Evolutionary conservation across 2,329 filamentous ascomycete species (phyloP).

Genomic region (Hirsutella rhossiliensis): DNA sequence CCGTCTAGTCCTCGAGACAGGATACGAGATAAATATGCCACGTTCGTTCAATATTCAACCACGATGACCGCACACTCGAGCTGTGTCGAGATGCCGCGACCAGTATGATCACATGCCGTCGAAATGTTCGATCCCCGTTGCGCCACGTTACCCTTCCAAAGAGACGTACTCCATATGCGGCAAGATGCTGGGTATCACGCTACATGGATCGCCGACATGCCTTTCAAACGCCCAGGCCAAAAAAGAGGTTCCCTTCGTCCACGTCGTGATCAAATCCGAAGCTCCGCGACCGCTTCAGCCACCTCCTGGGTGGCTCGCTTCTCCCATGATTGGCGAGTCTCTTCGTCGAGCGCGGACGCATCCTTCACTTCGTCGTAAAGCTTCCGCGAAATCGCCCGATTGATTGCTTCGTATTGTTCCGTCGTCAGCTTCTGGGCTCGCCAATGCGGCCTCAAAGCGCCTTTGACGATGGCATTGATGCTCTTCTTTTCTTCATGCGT

Average conservation of each 20-base stretch:
- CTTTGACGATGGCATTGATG: slow-evolving; percentile 79
- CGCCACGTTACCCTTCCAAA: slow-evolving; percentile 5
- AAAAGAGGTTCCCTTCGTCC: slow-evolving; percentile 10
- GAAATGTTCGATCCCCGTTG: slow-evolving; percentile 5
- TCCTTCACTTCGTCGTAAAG: slow-evolving; percentile 62
- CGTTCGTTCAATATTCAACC: slow-evolving; percentile 5
- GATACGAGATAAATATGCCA: neutral
- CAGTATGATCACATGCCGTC: slow-evolving; percentile 1
- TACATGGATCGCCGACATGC: slow-evolving; percentile 15
- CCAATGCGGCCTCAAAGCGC: slow-evolving; percentile 73
- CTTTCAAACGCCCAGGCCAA: slow-evolving; percentile 17
- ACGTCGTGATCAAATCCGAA: slow-evolving; percentile 30
- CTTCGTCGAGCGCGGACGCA: slow-evolving; percentile 47
- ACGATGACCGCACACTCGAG: slow-evolving; percentile 3
- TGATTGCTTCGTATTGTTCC: slow-evolving; percentile 87
- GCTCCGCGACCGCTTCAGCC: slow-evolving; percentile 53
- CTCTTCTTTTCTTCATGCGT: slow-evolving; percentile 77
- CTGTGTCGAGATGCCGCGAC: neutral
- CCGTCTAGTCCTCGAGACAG: neutral
- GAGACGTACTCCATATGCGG: slow-evolving; percentile 13
- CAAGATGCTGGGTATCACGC: slow-evolving; percentile 21
- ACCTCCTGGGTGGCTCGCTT: slow-evolving; percentile 69
- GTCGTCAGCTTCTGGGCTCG: slow-evolving; percentile 67
- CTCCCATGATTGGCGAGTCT: slow-evolving; percentile 59
- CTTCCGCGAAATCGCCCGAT: slow-evolving; percentile 76